A percentile compares a stretch with the other conserved stretches of the same genome.
These are phyloP conservation scores for Actinidia polygama DNA, from an alignment of 179 eudicot genomes.

Conservation along the genomic window DNA sequence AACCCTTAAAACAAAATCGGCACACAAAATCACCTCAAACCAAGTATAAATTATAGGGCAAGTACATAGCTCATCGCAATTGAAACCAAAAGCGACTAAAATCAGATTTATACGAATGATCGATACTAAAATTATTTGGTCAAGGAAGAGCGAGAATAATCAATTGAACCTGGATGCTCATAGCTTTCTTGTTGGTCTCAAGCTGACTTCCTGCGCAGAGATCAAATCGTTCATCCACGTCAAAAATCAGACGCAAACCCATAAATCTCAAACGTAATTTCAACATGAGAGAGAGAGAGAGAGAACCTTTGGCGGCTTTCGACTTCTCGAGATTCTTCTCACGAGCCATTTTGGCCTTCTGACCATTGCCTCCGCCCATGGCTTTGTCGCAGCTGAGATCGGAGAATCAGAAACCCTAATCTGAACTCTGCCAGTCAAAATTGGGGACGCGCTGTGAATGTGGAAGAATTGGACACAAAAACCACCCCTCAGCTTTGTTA, in stretches of 20 bases:
- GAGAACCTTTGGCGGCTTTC: slow-evolving; percentile 50
- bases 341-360: slow-evolving; percentile 74
- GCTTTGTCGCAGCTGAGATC: background rate
- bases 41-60: no score
- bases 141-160: background rate
- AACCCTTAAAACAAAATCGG: no score
- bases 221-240: background rate
- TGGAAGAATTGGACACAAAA: background rate
- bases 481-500: background rate
- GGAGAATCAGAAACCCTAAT: slow-evolving; percentile 12
- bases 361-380: slow-evolving; percentile 77
- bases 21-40: no score
- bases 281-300: background rate
- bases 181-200: slow-evolving; percentile 60
- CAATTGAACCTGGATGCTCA: slow-evolving; percentile 51
- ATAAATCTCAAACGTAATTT: background rate
- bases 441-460: background rate
- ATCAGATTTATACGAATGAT: background rate
- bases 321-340: slow-evolving; percentile 61
- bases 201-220: slow-evolving; percentile 61
- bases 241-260: background rate
- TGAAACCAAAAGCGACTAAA: background rate
- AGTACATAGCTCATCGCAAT: no score
- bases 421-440: no score
- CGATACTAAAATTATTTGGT: background rate